Evolutionary conservation across 2,329 filamentous ascomycete species (phyloP), one percentile per base, ranked within the genome.

Genomic region (Fusarium luffae): DNA sequence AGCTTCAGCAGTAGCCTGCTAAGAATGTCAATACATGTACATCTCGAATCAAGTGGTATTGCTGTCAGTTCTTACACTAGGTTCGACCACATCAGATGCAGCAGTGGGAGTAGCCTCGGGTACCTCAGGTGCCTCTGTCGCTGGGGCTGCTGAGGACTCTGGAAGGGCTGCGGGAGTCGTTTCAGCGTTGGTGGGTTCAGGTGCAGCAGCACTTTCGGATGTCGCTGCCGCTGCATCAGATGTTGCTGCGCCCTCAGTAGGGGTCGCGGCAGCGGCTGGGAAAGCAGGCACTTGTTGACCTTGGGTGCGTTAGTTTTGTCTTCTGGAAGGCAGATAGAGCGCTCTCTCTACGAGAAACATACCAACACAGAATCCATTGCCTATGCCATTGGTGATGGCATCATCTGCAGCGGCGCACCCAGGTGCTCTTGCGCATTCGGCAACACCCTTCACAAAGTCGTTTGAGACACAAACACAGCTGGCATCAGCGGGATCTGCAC

Each of bases 381-480:
- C 54, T 12, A 79, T 55, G 25, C 55, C 66, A 13, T 54, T 58
- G 14, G 57, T 54, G 32, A 77, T 66, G 34, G 74, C 72, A 25
- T 65, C 66, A 14, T 64, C 51, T 13, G 64, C 69, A 43, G 72
- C 75, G 42, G 65, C 72, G 62, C 77, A 79, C 12, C 16, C 19
- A 23, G 52, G 42, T 16, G 54, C 72, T 46, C 70, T 74, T 34
- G 81, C 78, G 60, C 83, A 85, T 50, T 84, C 82, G 23, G 75
- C 72, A 48, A 84, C 77, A n/a, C 80, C 81, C 57, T 72, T 72
- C 28, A 72, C 48, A 55, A 82, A 82, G 21, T 72, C 72, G 1
- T 74, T 55, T 13, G 79, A 78, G 28, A 64, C 70, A 67, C 84
- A 85, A 18, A 85, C 76, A 64, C 84, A 85, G 18, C 75, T 70